phyloP scores from a whole-genome alignment of 2,329 filamentous ascomycete genomes.

The Emergomyces africanus region DNA sequence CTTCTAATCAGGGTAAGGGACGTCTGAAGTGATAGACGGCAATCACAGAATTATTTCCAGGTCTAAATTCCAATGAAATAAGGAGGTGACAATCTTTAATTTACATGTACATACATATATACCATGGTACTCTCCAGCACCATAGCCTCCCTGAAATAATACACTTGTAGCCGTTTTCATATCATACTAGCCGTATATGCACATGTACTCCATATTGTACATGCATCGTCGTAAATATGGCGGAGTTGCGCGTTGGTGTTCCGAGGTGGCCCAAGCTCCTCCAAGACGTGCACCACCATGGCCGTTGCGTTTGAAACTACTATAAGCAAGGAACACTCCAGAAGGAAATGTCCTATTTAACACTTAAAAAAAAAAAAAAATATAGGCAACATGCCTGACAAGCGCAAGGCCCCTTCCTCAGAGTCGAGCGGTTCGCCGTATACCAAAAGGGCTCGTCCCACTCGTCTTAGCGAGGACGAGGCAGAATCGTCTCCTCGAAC shows the following conservation, averaged over 20 bases:
- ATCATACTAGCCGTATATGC: neutral
- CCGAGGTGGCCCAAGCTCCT: conserved; percentile 2
- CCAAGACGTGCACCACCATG: neutral
- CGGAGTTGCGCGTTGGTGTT: neutral
- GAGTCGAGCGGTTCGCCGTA: neutral
- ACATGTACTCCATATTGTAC: too few relatives aligned
- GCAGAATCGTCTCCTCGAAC: conserved; percentile 10
- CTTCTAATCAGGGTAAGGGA: neutral
- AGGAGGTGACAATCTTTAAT: neutral
- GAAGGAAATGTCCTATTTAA: neutral
- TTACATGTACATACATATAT: neutral
- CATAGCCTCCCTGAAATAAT: neutral
- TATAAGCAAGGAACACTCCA: neutral
- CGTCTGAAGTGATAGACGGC: neutral
- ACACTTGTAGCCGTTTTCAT: neutral
- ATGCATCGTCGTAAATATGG: too few relatives aligned
- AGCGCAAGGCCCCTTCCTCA: conserved; percentile 1
- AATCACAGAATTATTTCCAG: neutral
- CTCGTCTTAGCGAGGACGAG: conserved; percentile 1
- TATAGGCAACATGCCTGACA: neutral
- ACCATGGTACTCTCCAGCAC: neutral
- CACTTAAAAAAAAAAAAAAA: too few relatives aligned
- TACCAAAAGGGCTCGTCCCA: neutral
- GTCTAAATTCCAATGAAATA: neutral
- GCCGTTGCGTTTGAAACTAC: neutral